Conservation (phyloP, 179 eudicot genomes). For the Silene coronaria region DNA sequence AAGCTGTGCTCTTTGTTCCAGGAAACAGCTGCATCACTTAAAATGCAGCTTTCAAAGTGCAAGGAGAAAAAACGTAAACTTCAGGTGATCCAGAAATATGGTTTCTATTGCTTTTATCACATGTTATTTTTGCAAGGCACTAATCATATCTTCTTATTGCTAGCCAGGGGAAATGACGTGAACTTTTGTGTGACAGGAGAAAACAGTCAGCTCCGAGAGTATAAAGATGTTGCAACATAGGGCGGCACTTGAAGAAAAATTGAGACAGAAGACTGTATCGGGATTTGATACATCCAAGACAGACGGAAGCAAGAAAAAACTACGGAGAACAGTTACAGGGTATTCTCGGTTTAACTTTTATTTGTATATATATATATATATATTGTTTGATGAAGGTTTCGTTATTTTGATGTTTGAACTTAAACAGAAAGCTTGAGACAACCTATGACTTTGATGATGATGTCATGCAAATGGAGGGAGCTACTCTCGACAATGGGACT, state of each 20-base stretch:
- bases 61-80: constrained; percentile 27
- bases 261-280: constrained; percentile 66
- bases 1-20: constrained; percentile 14
- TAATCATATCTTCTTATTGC: neutral
- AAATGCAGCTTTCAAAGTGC: constrained; percentile 27
- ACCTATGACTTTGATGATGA: constrained; percentile 87
- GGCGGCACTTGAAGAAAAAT: constrained; percentile 76
- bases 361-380: neutral
- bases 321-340: constrained; percentile 42
- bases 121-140: neutral
- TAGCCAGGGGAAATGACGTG: constrained; percentile 15
- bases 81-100: constrained; percentile 33
- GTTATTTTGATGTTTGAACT: constrained; percentile 11
- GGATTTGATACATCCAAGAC: constrained; percentile 39
- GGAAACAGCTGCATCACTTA: constrained; percentile 34
- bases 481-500: constrained; percentile 28
- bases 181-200: constrained; percentile 35
- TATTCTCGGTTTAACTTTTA: constrained; percentile 14
- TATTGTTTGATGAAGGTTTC: constrained; percentile 6
- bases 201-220: constrained; percentile 61
- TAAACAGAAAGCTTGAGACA: constrained; percentile 67
- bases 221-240: constrained; percentile 78
- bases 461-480: constrained; percentile 40
- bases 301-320: constrained; percentile 30
- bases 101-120: neutral